phyloP scores from a whole-genome alignment of 257 asterid genomes.

The Nicotiana sylvestris region DNA sequence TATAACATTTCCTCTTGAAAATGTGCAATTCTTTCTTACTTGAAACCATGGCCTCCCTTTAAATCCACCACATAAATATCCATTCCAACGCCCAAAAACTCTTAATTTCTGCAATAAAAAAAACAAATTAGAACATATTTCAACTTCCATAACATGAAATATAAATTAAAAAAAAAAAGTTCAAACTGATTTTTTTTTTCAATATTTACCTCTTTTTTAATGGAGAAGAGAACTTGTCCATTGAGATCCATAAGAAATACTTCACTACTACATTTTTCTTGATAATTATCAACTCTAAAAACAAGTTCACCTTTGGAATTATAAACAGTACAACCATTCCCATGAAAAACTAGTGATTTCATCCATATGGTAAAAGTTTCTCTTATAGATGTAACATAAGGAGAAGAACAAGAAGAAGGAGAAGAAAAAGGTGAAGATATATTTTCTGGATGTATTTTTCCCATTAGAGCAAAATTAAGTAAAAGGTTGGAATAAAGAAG shows the following conservation, averaged over 20 bases:
- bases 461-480: slow-evolving; percentile 30
- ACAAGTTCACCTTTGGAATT: slow-evolving; percentile 55
- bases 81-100: slow-evolving; percentile 47
- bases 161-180: not conserved
- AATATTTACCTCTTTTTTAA: slow-evolving; percentile 52
- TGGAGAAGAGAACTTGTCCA: slow-evolving; percentile 63
- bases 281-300: slow-evolving; percentile 78
- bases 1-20: slow-evolving; percentile 24
- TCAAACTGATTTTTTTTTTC: not conserved
- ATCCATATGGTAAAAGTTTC: slow-evolving; percentile 73
- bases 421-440: slow-evolving; percentile 1
- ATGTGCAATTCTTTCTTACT: slow-evolving; percentile 35
- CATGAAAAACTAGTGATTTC: slow-evolving; percentile 75
- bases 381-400: slow-evolving; percentile 26
- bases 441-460: slow-evolving; percentile 57
- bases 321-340: slow-evolving; percentile 77
- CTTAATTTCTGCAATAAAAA: slow-evolving; percentile 34
- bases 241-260: slow-evolving; percentile 64
- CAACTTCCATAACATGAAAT: not conserved
- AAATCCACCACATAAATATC: slow-evolving; percentile 38
- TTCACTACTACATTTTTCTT: slow-evolving; percentile 42
- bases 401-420: not conserved
- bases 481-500: not conserved
- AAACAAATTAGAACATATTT: not conserved
- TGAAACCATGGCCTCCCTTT: slow-evolving; percentile 42